phyloP scores from a whole-genome alignment of 331 rosid species.

The Pyracantha coccinea region DNA sequence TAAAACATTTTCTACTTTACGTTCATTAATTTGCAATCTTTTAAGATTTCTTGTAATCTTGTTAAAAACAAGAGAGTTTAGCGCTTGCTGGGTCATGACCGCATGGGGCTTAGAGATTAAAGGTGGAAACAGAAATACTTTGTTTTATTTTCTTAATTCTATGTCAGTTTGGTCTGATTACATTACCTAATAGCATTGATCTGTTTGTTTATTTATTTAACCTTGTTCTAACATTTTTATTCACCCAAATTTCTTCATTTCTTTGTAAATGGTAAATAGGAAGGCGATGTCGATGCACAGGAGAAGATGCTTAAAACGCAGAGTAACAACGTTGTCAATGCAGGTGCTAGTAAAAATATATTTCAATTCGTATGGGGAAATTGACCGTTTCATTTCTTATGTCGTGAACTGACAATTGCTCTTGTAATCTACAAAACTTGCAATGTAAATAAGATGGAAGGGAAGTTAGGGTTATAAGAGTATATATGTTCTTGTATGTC shows the following conservation, averaged over 20 bases:
- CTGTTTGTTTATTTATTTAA: no score
- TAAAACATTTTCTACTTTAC: background rate
- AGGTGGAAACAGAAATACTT: background rate
- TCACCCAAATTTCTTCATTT: background rate
- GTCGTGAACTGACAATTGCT: background rate
- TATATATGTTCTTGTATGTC: background rate
- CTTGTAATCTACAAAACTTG: background rate
- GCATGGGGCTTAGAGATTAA: background rate
- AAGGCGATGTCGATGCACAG: constrained; percentile 56
- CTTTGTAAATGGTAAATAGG: constrained; percentile 31
- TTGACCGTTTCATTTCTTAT: background rate
- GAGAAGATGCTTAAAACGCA: constrained; percentile 67
- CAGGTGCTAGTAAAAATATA: constrained; percentile 76
- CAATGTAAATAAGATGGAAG: background rate
- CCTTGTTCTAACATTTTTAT: background rate
- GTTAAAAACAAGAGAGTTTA: background rate
- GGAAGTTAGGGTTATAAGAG: background rate
- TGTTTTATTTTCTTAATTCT: no score
- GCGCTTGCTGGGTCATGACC: background rate
- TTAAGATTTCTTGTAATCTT: background rate
- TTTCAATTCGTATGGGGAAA: constrained; percentile 79
- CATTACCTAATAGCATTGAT: background rate
- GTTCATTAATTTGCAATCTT: background rate
- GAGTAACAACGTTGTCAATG: constrained; percentile 53
- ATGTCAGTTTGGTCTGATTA: no score